Evolutionary conservation across 495 filamentous ascomycete species (phyloP).

Genomic region (Lentithecium fluviatile): DNA sequence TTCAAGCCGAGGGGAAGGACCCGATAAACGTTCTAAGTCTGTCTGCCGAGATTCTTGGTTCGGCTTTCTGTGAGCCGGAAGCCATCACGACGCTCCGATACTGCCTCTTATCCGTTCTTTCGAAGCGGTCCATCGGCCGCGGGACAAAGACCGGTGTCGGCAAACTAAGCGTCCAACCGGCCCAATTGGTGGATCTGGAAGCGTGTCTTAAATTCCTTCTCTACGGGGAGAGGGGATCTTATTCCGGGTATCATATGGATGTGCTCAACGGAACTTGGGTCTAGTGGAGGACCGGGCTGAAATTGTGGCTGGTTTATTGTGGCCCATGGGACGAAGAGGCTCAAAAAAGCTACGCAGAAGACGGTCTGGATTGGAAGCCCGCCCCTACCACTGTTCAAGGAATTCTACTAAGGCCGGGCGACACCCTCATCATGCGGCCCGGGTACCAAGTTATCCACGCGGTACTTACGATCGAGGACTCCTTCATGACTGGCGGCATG

Average conservation of each 20-base stretch:
- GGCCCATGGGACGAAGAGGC: background rate
- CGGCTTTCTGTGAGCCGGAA: too few relatives aligned
- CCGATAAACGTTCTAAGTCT: too few relatives aligned
- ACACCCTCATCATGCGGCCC: conserved; percentile 1
- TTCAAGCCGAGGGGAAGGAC: too few relatives aligned
- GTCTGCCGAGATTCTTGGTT: too few relatives aligned
- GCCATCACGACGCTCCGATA: too few relatives aligned
- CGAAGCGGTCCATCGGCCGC: too few relatives aligned
- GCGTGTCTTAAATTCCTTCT: background rate
- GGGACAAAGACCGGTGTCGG: too few relatives aligned
- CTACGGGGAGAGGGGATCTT: background rate
- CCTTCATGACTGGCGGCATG: background rate
- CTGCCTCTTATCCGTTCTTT: too few relatives aligned
- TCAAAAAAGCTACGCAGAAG: background rate
- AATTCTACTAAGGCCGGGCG: background rate
- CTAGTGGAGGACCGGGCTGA: background rate
- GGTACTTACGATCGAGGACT: background rate
- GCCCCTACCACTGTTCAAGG: too few relatives aligned
- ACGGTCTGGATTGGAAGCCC: too few relatives aligned
- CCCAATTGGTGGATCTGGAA: background rate
- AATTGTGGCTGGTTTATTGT: background rate
- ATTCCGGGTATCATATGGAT: too few relatives aligned
- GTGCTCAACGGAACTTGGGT: background rate
- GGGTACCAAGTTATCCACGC: background rate
- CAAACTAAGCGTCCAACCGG: background rate